phyloP scores from a whole-genome alignment of 345 rosid genomes.

The Iberis pinnata region DNA sequence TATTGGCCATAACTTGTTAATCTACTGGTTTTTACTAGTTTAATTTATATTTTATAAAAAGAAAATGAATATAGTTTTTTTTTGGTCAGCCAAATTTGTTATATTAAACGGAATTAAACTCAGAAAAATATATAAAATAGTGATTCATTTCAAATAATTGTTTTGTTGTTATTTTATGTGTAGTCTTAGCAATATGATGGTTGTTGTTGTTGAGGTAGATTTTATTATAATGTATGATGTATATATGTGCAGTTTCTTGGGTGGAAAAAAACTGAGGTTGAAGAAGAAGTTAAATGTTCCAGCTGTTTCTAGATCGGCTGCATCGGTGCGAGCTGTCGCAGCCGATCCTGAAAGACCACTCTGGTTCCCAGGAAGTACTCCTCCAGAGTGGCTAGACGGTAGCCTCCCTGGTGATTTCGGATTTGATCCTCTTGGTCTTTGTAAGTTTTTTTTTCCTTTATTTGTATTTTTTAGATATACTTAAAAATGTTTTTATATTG shows the following conservation, averaged over 20 bases:
- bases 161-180: too few relatives aligned
- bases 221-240: neutral
- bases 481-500: too few relatives aligned
- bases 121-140: too few relatives aligned
- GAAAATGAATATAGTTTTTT: too few relatives aligned
- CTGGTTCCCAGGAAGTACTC: conserved; percentile 98
- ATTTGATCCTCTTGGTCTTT: conserved; percentile 91
- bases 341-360: conserved; percentile 87
- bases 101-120: too few relatives aligned
- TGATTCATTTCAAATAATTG: too few relatives aligned
- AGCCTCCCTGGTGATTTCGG: conserved; percentile 98
- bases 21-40: too few relatives aligned
- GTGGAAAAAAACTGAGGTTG: conserved; percentile 65
- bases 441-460: conserved; percentile 31
- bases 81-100: too few relatives aligned
- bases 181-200: neutral
- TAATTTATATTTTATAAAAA: too few relatives aligned
- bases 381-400: conserved; percentile 97
- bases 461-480: too few relatives aligned
- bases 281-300: conserved; percentile 31
- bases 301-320: conserved; percentile 35
- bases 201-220: neutral
- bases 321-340: conserved; percentile 54
- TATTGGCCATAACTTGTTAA: too few relatives aligned
- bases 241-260: conserved; percentile 47